phyloP scores from a whole-genome alignment of 495 filamentous ascomycete genomes.

The Staphylotrichum longicolle region DNA sequence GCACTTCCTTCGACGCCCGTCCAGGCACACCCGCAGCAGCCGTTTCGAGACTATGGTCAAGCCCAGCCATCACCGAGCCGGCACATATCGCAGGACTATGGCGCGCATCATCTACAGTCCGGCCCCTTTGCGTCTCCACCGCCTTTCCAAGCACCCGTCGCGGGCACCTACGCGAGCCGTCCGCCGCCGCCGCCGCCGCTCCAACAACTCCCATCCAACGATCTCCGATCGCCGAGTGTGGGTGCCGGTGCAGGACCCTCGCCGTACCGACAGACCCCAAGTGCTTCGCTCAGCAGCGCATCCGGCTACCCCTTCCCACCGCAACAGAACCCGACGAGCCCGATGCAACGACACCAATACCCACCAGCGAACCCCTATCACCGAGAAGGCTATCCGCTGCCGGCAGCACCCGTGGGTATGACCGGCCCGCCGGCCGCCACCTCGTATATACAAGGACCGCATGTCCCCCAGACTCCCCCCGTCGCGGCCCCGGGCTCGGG shows the following conservation, averaged over 20 bases:
- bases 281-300: conserved; percentile 41
- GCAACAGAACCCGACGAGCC: conserved; percentile 51
- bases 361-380: conserved; percentile 40
- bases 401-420: conserved; percentile 38
- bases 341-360: conserved; percentile 50
- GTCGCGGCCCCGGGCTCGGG: conserved; percentile 43
- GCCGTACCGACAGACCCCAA: conserved; percentile 52
- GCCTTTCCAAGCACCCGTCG: conserved; percentile 37
- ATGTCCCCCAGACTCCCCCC: conserved; percentile 53
- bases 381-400: conserved; percentile 52
- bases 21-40: conserved; percentile 41
- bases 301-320: conserved; percentile 55
- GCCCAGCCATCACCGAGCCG: conserved; percentile 45
- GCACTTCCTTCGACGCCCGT: conserved; percentile 49
- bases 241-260: conserved; percentile 49
- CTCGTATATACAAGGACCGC: conserved; percentile 45
- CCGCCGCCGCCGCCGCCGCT: conserved; percentile 53
- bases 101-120: conserved; percentile 31
- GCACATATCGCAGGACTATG: conserved; percentile 43
- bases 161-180: conserved; percentile 43
- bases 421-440: conserved; percentile 41
- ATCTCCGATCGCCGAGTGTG: conserved; percentile 52
- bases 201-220: conserved; percentile 47
- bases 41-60: conserved; percentile 48
- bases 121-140: conserved; percentile 42